Percentiles rank a stretch among this genome's conserved stretches.
Evolutionary conservation across 2,329 filamentous ascomycete species (phyloP).

Genomic region (Alternaria metachromatica): DNA sequence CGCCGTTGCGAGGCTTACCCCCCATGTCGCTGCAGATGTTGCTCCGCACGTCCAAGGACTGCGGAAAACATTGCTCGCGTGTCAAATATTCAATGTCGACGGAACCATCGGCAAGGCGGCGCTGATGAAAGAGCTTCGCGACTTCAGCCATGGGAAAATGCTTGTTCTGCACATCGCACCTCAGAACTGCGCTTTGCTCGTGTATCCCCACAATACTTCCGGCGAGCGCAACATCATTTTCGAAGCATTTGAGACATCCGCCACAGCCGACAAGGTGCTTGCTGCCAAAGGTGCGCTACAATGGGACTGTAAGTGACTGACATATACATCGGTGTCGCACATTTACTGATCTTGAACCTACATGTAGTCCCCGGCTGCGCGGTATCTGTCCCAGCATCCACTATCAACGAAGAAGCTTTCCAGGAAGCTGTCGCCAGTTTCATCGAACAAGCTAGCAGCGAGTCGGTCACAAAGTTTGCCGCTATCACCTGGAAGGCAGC

Average conservation of each 20-base stretch:
- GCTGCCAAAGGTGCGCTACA: slow-evolving; percentile 58
- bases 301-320: slow-evolving; percentile 55
- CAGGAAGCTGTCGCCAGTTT: slow-evolving; percentile 58
- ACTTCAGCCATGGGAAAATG: slow-evolving; percentile 24
- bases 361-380: slow-evolving; percentile 59
- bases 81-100: slow-evolving; percentile 29
- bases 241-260: slow-evolving; percentile 68
- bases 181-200: slow-evolving; percentile 59
- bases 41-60: slow-evolving; percentile 19
- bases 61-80: slow-evolving; percentile 21
- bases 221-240: slow-evolving; percentile 51
- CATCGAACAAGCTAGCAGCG: slow-evolving; percentile 62
- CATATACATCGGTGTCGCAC: not conserved
- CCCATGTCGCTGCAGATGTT: slow-evolving; percentile 14
- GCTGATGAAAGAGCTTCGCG: slow-evolving; percentile 26
- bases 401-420: slow-evolving; percentile 54
- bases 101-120: slow-evolving; percentile 31
- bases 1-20: slow-evolving; percentile 27
- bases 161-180: slow-evolving; percentile 56
- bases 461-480: slow-evolving; percentile 61
- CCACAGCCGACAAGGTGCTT: slow-evolving; percentile 61
- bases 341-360: not conserved
- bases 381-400: slow-evolving; percentile 53
- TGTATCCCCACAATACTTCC: slow-evolving; percentile 38
- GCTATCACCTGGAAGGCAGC: slow-evolving; percentile 62